These are phyloP conservation scores for Entamoeba moshkovskii DNA, from an alignment of 208 protist species.

Conservation along the genomic window DNA sequence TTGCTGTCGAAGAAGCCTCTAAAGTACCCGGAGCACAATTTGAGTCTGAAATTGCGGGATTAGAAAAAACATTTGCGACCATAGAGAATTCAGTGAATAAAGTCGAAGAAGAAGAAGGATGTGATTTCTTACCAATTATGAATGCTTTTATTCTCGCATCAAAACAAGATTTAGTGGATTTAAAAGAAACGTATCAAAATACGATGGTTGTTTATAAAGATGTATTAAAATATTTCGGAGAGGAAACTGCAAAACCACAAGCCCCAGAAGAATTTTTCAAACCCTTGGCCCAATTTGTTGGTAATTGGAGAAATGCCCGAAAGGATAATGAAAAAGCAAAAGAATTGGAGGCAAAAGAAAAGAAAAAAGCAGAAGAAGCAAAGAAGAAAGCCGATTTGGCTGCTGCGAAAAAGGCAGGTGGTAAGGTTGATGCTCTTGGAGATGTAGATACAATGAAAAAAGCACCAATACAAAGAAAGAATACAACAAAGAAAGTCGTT, in stretches of 20 bases:
- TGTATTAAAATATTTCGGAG: not conserved
- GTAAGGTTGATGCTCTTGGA: not conserved
- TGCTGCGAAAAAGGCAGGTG: not conserved
- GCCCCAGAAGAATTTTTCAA: not conserved
- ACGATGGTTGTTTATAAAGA: not conserved
- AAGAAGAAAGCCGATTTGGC: not conserved
- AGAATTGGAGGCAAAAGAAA: not conserved
- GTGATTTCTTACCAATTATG: not conserved
- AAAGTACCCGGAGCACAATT: not conserved
- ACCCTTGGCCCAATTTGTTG: not conserved
- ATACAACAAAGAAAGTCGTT: not conserved
- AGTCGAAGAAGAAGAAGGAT: not conserved
- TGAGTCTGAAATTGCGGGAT: not conserved
- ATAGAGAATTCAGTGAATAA: not conserved
- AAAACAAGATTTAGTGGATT: not conserved
- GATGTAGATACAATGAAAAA: not conserved
- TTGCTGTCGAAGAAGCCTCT: not conserved
- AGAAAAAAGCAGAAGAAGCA: not conserved
- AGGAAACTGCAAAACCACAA: not conserved
- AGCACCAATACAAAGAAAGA: not conserved
- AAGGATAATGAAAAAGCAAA: not conserved
- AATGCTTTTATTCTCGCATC: not conserved
- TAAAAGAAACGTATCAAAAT: not conserved
- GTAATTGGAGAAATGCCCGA: not conserved
- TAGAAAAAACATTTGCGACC: not conserved